Base-by-base conservation (phyloP, 140 eudicot genomes). In the Cichorium intybus region DNA sequence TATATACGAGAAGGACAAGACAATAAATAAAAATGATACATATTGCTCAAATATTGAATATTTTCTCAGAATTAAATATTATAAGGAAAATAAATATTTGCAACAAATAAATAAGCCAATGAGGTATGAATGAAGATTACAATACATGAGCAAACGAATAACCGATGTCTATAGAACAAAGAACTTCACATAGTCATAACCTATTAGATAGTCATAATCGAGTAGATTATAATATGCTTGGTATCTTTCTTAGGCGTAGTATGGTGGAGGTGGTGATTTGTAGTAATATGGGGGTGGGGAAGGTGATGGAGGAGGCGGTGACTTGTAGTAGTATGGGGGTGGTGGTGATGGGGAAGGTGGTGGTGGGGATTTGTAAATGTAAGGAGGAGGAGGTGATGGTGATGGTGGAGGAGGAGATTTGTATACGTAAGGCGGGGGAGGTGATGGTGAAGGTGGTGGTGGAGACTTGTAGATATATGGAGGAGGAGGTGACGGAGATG, bases 281-380 rank as follows among this genome's bases (percentile, higher is more conserved):
- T 51, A 66, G 14, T 31, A 46, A 2, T 48, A 17, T 4, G 52
- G 41, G 0, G 69, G 69, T 6, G 69, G 59, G 12, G 71, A 31
- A 2, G 35, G 52, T 1, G 39, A 50, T 0, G 62, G 51, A 0
- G 61, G 56, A 7, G 69, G 57, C 0, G 70, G 58, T 10, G 69
- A 61, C 6, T 24, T 61, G 0, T 61, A 61, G 0, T 12, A 2
- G 18, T 62, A 62, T 0, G 56, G 43, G 0, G 69, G 69, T 0
- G 56, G 69, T 3, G 69, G 69, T 43, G 69, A 62, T 1, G 24
- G 67, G 0, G 54, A 41, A 0, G 54, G 67, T 24, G 54, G 68
- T 21, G 67, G 67, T 6, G 67, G 67, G 0, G 53, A 61, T 3
- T 41, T 61, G 15, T 61, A 61, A 0, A 2, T 1, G n/a, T 61